phyloP scores from a whole-genome alignment of 2,329 filamentous ascomycete genomes.

The Gnomoniopsis smithogilvyi region DNA sequence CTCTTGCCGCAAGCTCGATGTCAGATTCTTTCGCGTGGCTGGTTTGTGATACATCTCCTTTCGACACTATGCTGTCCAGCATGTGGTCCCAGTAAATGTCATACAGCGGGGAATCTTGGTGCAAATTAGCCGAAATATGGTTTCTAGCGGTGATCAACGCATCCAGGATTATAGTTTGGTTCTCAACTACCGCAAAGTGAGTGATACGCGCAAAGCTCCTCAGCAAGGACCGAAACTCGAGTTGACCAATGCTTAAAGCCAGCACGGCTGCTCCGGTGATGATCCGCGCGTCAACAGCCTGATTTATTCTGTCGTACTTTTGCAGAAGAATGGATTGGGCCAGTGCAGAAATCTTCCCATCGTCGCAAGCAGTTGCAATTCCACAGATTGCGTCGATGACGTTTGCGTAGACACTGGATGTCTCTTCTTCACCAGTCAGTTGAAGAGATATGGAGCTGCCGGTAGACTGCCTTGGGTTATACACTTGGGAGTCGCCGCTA shows the following conservation, averaged over 20 bases:
- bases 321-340: slow-evolving; percentile 96
- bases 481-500: slow-evolving; percentile 40
- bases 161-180: slow-evolving; percentile 63
- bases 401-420: slow-evolving; percentile 72
- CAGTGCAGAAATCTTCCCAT: slow-evolving; percentile 89
- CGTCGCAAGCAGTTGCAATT: slow-evolving; percentile 77
- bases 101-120: slow-evolving; percentile 69
- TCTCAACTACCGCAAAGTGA: slow-evolving; percentile 68
- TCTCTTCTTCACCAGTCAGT: slow-evolving; percentile 74
- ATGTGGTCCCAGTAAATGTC: slow-evolving; percentile 81
- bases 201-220: slow-evolving; percentile 78
- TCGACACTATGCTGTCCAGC: slow-evolving; percentile 82
- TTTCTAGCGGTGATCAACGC: slow-evolving; percentile 80
- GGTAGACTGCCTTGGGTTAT: slow-evolving; percentile 54
- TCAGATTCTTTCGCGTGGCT: slow-evolving; percentile 74
- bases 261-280: slow-evolving; percentile 78
- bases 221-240: slow-evolving; percentile 82
- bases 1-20: slow-evolving; percentile 75
- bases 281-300: slow-evolving; percentile 78
- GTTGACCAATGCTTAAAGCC: slow-evolving; percentile 70
- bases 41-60: slow-evolving; percentile 78
- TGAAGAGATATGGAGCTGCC: slow-evolving; percentile 80
- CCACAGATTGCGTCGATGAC: slow-evolving; percentile 94
- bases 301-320: slow-evolving; percentile 83
- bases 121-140: slow-evolving; percentile 69